A percentile compares a stretch with the other conserved stretches of the same genome.
Conservation (phyloP, 768 basidiomycete species). For the Rhodocollybia butyracea region DNA sequence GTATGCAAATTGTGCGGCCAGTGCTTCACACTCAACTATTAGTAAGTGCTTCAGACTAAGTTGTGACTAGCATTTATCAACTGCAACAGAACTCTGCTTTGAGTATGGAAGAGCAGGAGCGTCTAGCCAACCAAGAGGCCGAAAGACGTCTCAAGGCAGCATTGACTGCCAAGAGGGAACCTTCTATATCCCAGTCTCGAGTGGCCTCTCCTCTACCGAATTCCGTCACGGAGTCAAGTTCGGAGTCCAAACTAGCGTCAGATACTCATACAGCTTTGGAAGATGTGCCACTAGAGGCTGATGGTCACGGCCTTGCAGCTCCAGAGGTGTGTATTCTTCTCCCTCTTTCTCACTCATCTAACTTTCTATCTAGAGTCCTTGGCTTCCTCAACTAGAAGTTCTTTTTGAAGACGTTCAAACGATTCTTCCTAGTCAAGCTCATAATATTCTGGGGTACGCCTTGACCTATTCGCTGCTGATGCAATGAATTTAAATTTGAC, state of each 20-base stretch:
- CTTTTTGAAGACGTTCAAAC: conserved; percentile 76
- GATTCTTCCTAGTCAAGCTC: conserved; percentile 64
- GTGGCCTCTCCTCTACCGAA: conserved; percentile 57
- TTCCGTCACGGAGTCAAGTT: conserved; percentile 21
- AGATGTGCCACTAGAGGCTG: conserved; percentile 54
- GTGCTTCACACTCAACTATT: conserved; percentile 62
- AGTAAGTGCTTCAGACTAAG: conserved; percentile 33
- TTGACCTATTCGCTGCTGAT: not conserved
- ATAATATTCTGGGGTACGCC: conserved; percentile 69
- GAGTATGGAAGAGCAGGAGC: conserved; percentile 63
- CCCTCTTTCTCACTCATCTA: not conserved
- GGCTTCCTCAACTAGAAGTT: conserved; percentile 70
- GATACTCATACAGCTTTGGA: conserved; percentile 27
- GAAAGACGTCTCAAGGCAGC: conserved; percentile 82
- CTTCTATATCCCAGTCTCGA: conserved; percentile 50
- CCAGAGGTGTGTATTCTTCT: conserved; percentile 34
- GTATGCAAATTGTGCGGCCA: conserved; percentile 93
- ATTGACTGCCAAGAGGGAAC: conserved; percentile 74
- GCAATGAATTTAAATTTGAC: not conserved
- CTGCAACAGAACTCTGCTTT: conserved; percentile 53
- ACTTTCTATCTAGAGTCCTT: conserved; percentile 53
- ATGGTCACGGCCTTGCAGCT: conserved; percentile 26
- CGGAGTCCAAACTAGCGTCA: conserved; percentile 23
- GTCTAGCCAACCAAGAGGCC: conserved; percentile 66
- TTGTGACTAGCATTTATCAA: not conserved